Evolutionary conservation across 2,329 filamentous ascomycete genomes (phyloP).

Genomic region (Sclerotiophoma versabilis): DNA sequence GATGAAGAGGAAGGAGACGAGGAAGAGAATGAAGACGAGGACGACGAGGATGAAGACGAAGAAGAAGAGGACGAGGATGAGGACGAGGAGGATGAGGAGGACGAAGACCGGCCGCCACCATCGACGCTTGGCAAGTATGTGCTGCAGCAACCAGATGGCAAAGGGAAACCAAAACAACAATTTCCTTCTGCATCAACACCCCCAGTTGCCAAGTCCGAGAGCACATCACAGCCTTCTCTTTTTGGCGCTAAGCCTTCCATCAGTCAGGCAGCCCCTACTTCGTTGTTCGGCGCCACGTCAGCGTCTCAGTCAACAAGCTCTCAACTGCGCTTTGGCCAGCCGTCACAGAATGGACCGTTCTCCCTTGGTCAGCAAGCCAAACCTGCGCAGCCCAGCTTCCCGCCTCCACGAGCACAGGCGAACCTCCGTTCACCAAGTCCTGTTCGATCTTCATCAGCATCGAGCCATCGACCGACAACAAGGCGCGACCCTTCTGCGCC

Average conservation of each 20-base stretch:
- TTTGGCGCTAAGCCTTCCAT: conserved; percentile 6
- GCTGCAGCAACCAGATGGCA: conserved; percentile 2
- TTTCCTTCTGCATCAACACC: conserved; percentile 44
- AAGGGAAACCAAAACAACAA: background rate
- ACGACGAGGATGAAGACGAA: conserved; percentile 52
- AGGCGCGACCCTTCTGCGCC: conserved; percentile 42
- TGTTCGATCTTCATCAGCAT: conserved; percentile 64
- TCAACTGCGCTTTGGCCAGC: conserved; percentile 30
- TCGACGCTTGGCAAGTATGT: conserved; percentile 17
- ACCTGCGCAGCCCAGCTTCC: conserved; percentile 55
- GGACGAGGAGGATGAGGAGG: conserved; percentile 5
- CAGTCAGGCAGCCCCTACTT: background rate
- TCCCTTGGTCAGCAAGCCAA: conserved; percentile 16
- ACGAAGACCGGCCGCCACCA: conserved; percentile 1
- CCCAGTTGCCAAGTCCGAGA: conserved; percentile 35
- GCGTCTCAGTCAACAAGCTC: background rate
- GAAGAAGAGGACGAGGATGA: conserved; percentile 42
- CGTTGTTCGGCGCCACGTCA: conserved; percentile 2
- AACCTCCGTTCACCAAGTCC: conserved; percentile 78
- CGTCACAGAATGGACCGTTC: conserved; percentile 20
- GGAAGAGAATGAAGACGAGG: conserved; percentile 53
- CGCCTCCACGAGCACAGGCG: conserved; percentile 55
- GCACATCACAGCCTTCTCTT: conserved; percentile 5
- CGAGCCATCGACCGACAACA: conserved; percentile 41
- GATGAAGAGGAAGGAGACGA: conserved; percentile 49